Base-by-base conservation (phyloP, 176 grass and related monocot species). In the Bromus sterilis region DNA sequence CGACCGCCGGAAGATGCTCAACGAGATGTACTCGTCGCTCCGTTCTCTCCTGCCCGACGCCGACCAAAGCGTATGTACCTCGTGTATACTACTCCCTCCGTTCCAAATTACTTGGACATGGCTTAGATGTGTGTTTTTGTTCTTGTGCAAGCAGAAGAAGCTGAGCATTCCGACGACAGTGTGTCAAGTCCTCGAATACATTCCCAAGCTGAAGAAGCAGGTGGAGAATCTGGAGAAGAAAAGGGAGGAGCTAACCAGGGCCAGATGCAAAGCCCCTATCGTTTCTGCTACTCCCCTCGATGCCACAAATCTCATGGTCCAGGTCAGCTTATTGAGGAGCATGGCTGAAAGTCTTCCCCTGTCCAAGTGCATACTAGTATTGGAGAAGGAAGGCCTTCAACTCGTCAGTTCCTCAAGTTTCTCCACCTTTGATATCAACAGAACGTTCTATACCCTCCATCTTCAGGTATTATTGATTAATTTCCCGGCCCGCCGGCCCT, bases 1-100 rank as follows among this genome's bases (percentile, higher is more conserved):
- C 62, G 91, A 91, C 79, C 89, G 89, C 39, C 76, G 94, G 75
- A 97, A 94, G 87, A 88, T 94, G 89, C 91, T 97, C 65, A 97
- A 97, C 64, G 80, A 29, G 49, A 71, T 94, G 57, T 97, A 94
- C 86, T 91, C 81, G 31, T 93, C 94, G 4, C 94, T 97, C 67
- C 89, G 87, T 15, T 56, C 62, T 16, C 82, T 97, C 42, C 87
- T 97, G 24, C 94, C 94, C 9, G 91, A 92, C 30, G 75, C 87
- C 5, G 89, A 92, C 21, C 82, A 89, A 82, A 89, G 32, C 71
- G 94, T 94, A 70, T 2, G 18, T 66, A 12, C 7, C 8, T 5
- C 46, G 4, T 40, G 2, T 11, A 6, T n/a, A n/a, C n/a, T n/a
- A n/a, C n/a, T n/a, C n/a, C n/a, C n/a, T n/a, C n/a, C n/a, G n/a